These are phyloP conservation scores for Neoboletus brunneissimus DNA, from an alignment of 768 basidiomycete species.

Conservation along the genomic window DNA sequence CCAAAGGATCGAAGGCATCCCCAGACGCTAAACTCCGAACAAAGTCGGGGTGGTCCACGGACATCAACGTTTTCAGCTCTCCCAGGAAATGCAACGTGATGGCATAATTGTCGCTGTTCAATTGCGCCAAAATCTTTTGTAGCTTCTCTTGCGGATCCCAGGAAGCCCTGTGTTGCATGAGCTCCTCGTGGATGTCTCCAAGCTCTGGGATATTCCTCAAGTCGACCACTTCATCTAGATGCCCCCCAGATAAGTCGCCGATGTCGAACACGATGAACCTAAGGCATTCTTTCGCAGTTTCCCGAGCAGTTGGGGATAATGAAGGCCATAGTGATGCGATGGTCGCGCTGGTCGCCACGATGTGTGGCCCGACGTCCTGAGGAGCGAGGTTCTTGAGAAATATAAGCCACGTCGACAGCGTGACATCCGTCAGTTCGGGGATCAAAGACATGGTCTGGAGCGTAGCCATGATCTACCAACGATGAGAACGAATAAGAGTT, in stretches of 20 bases:
- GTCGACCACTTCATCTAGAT: constrained; percentile 79
- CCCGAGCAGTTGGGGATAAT: constrained; percentile 52
- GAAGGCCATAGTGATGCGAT: constrained; percentile 74
- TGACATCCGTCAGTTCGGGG: constrained; percentile 71
- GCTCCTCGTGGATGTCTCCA: constrained; percentile 36
- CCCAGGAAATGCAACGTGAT: constrained; percentile 70
- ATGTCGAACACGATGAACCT: constrained; percentile 67
- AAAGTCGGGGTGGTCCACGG: constrained; percentile 45
- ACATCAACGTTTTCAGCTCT: constrained; percentile 72
- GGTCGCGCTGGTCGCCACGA: constrained; percentile 85
- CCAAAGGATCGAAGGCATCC: constrained; percentile 77
- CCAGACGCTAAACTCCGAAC: constrained; percentile 70
- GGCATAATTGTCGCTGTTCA: constrained; percentile 74
- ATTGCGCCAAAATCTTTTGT: constrained; percentile 67
- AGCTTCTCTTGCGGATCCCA: constrained; percentile 57
- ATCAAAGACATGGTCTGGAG: constrained; percentile 86
- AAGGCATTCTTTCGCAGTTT: constrained; percentile 57
- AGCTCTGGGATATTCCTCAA: constrained; percentile 71
- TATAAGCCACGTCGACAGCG: constrained; percentile 73
- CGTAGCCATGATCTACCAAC: constrained; percentile 85
- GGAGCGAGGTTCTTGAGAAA: constrained; percentile 70
- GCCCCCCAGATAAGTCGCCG: constrained; percentile 47
- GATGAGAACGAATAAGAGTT: constrained; percentile 5
- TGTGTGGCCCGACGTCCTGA: constrained; percentile 74
- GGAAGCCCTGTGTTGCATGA: constrained; percentile 44